These are phyloP conservation scores for Trematosphaeria pertusa DNA, from an alignment of 2,329 filamentous ascomycete species.

Conservation along the genomic window DNA sequence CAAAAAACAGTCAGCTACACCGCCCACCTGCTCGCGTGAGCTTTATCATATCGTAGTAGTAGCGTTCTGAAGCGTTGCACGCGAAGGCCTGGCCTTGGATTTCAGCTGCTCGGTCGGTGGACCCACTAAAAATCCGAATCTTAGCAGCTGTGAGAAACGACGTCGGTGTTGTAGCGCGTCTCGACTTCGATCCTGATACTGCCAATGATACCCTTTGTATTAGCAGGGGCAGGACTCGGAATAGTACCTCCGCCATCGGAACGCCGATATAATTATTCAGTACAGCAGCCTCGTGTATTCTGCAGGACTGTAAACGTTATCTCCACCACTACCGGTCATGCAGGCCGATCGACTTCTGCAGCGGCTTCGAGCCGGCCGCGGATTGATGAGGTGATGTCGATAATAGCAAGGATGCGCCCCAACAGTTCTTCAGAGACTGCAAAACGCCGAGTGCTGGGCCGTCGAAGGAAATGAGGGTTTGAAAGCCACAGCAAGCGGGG, in stretches of 20 bases:
- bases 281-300: no score
- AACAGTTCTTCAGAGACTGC: background rate
- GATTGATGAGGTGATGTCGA: background rate
- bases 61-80: no score
- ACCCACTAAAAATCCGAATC: no score
- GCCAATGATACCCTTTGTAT: no score
- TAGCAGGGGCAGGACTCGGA: no score
- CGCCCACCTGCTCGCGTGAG: background rate
- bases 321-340: no score
- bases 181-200: background rate
- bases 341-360: no score
- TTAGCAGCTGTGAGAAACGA: background rate
- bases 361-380: no score
- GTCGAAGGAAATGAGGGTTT: background rate
- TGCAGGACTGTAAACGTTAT: no score
- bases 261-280: background rate
- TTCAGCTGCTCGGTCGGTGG: no score
- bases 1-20: background rate
- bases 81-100: no score
- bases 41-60: background rate
- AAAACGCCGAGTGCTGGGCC: background rate
- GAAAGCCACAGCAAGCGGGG: background rate
- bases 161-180: background rate
- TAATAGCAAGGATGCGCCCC: background rate
- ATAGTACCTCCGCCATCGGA: conserved; percentile 8